phyloP scores from a whole-genome alignment of 352 stramenopile species.

The Pythium folliculosum region DNA sequence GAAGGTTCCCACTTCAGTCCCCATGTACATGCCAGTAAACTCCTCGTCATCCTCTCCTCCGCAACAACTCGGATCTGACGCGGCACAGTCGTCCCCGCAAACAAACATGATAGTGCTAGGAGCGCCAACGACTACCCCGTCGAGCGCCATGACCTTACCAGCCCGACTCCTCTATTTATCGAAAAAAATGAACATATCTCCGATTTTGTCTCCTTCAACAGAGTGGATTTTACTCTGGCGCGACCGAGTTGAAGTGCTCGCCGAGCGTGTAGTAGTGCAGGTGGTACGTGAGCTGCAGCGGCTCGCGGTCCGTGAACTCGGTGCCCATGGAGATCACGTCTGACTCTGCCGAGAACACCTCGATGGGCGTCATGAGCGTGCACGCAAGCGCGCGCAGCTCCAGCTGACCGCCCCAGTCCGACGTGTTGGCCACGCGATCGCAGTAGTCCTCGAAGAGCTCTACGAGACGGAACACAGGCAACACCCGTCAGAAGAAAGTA shows the following conservation, averaged over 20 bases:
- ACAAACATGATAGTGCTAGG: conserved; percentile 23
- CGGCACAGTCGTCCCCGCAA: neutral
- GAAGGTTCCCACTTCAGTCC: neutral
- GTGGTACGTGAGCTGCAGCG: conserved; percentile 94
- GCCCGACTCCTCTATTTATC: conserved; percentile 34
- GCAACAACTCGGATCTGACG: neutral
- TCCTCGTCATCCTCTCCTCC: neutral
- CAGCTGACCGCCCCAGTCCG: conserved; percentile 97
- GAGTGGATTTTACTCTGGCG: conserved; percentile 9
- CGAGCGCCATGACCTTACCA: neutral
- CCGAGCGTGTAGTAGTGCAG: conserved; percentile 98
- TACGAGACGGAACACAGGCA: conserved; percentile 10
- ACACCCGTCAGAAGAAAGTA: neutral
- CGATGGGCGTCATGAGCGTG: conserved; percentile 85
- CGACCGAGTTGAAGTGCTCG: conserved; percentile 99
- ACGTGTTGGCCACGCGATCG: conserved; percentile 84
- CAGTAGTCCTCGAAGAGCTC: conserved; percentile 93
- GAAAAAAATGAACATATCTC: conserved; percentile 20
- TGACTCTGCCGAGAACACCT: conserved; percentile 91
- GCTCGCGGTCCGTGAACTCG: conserved; percentile 66
- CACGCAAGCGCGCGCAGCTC: conserved; percentile 93
- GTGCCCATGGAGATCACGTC: conserved; percentile 90
- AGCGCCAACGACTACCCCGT: neutral
- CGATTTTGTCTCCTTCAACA: conserved; percentile 16
- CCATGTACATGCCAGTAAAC: conserved; percentile 3